A percentile compares a stretch with the other conserved stretches of the same genome.
These are phyloP conservation scores for Glomus cerebriforme DNA, from an alignment of 192 early-diverging fungal genomes.

Conservation along the genomic window DNA sequence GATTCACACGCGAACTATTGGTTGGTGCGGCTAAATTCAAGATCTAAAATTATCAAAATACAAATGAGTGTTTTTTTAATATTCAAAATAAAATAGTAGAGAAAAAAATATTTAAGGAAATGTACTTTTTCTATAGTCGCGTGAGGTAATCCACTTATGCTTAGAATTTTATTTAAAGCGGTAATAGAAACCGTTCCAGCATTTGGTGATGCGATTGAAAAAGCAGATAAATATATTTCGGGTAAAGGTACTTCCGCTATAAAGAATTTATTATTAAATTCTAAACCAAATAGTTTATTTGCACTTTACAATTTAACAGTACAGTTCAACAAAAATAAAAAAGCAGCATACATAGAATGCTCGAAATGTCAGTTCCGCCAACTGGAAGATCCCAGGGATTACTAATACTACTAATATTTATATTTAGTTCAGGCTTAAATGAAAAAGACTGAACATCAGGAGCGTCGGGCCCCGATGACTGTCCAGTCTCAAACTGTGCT, in stretches of 20 bases:
- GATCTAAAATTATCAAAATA: slow-evolving; percentile 40
- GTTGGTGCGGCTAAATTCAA: slow-evolving; percentile 50
- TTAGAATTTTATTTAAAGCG: slow-evolving; percentile 47
- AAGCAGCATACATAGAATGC: slow-evolving; percentile 20
- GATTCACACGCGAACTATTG: slow-evolving; percentile 49
- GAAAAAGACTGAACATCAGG: slow-evolving; percentile 4
- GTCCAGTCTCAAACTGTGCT: background rate
- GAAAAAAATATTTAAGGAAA: background rate
- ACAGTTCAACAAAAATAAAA: background rate
- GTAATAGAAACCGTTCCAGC: slow-evolving; percentile 48
- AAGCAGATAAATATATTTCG: slow-evolving; percentile 50
- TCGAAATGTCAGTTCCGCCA: background rate
- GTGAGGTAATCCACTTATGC: slow-evolving; percentile 43
- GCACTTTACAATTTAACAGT: background rate
- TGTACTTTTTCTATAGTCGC: slow-evolving; percentile 51
- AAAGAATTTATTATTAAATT: background rate
- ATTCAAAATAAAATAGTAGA: background rate
- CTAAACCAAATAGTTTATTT: background rate
- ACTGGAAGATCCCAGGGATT: slow-evolving; percentile 32
- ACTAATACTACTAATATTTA: background rate
- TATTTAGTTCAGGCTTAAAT: slow-evolving; percentile 9
- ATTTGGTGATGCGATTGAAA: slow-evolving; percentile 43
- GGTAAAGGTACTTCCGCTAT: slow-evolving; percentile 52
- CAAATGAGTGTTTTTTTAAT: background rate
- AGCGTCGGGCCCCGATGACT: background rate